Conservation (phyloP, 805 yeast genomes). For the Starmerella khaoyaiensis region DNA sequence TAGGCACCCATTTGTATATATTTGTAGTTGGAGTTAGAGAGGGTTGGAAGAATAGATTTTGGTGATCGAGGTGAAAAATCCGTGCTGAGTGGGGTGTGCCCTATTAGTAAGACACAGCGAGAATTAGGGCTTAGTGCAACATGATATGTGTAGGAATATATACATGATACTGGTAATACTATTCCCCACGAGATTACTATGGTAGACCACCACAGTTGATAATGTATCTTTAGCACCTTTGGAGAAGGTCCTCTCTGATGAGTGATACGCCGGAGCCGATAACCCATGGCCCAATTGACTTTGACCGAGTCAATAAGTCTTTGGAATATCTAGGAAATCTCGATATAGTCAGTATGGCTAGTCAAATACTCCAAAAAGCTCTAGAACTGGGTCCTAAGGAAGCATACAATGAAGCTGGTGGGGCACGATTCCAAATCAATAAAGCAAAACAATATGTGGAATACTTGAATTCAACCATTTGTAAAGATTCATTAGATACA, state of each 20-base stretch:
- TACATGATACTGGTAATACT: too few species aligned
- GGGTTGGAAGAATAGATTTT: neutral
- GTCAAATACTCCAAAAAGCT: slow-evolving; percentile 17
- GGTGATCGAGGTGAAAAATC: neutral
- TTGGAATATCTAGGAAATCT: slow-evolving; percentile 15
- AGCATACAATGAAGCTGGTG: slow-evolving; percentile 23
- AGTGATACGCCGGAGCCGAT: neutral
- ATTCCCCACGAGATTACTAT: too few species aligned
- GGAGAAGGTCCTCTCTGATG: neutral
- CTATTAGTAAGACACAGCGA: too few species aligned
- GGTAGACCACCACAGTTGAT: too few species aligned
- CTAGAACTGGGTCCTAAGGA: slow-evolving; percentile 21
- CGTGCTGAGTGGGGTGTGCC: too few species aligned
- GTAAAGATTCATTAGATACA: slow-evolving; percentile 15
- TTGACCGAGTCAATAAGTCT: slow-evolving; percentile 21
- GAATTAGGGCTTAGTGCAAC: too few species aligned
- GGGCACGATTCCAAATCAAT: slow-evolving; percentile 21
- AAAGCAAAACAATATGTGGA: slow-evolving; percentile 16
- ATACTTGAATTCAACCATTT: slow-evolving; percentile 15
- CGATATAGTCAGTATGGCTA: slow-evolving; percentile 21
- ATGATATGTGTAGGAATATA: too few species aligned
- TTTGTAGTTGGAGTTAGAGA: neutral
- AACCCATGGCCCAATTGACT: slow-evolving; percentile 10
- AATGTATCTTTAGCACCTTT: too few species aligned
- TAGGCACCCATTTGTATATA: slow-evolving; percentile 76